A percentile compares a stretch with the other conserved stretches of the same genome.
Evolutionary conservation across 2,329 filamentous ascomycete genomes (phyloP).

Genomic region (Scleromitrula shiraiana): DNA sequence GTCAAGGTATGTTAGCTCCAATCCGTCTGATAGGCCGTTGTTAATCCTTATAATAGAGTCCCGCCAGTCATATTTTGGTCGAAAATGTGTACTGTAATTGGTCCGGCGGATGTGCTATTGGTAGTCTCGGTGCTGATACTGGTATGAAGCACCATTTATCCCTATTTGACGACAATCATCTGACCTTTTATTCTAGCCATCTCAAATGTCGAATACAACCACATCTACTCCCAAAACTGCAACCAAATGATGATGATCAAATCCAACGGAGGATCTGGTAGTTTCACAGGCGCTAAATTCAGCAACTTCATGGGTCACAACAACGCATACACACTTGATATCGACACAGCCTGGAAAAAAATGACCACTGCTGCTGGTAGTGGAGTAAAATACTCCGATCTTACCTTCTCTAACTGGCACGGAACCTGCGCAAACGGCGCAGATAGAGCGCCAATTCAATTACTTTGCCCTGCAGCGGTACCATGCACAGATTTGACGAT

Average conservation of each 20-base stretch:
- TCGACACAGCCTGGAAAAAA: slow-evolving; percentile 46
- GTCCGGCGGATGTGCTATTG: slow-evolving; percentile 51
- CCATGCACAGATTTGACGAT: slow-evolving; percentile 47
- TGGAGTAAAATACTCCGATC: slow-evolving; percentile 43
- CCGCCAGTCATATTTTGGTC: slow-evolving; percentile 48
- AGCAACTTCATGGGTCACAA: slow-evolving; percentile 52
- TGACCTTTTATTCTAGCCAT: slow-evolving; percentile 31
- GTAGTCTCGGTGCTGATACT: slow-evolving; percentile 42
- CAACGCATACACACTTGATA: slow-evolving; percentile 50
- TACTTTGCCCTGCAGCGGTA: slow-evolving; percentile 41
- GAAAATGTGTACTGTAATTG: slow-evolving; percentile 56
- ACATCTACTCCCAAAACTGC: slow-evolving; percentile 49
- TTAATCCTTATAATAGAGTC: slow-evolving; percentile 32
- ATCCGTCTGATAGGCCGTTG: no score
- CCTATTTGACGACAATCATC: not conserved
- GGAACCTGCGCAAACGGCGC: slow-evolving; percentile 38
- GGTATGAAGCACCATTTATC: slow-evolving; percentile 13
- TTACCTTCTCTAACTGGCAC: slow-evolving; percentile 48
- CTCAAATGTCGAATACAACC: slow-evolving; percentile 45
- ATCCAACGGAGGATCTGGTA: slow-evolving; percentile 48
- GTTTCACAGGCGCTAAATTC: slow-evolving; percentile 40
- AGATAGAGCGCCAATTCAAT: slow-evolving; percentile 44
- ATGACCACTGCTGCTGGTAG: slow-evolving; percentile 36
- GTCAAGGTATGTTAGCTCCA: slow-evolving; percentile 37
- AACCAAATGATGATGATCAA: slow-evolving; percentile 60